Base-by-base conservation (phyloP, 1,284 basidiomycete genomes). In the Cystobasidiaceae sp. region DNA sequence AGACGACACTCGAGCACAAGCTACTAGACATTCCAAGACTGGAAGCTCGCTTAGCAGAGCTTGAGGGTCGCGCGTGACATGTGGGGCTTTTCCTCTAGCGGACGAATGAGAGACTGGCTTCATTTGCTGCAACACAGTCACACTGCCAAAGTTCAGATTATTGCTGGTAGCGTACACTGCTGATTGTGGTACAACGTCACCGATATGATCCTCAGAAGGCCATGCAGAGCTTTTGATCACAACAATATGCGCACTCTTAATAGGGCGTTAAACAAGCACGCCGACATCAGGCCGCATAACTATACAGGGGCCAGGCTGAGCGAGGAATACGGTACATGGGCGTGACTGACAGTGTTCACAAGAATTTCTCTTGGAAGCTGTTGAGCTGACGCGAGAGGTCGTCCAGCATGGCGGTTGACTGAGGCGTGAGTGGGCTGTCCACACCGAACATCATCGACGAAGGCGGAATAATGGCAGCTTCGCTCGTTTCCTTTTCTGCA, bases 361-460 rank as follows among this genome's bases (percentile, higher is more conserved):
- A 58, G 33, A 55, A 92, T 56, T 85, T 82, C 75, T 93, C 89
- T 78, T 93, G 90, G 75, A 93, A 93, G 50, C 78, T 80, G 69
- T 90, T 89, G 43, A 93, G 77, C 74, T 93, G 90, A 73, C 88
- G 83, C 83, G 90, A 90, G 4, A 94, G 79, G 72, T 87, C 87
- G 76, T 92, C 90, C 85, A 93, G 88, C 79, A 89, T 81, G 77
- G 84, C 85, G 81, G 88, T 85, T 50, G 86, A 87, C 52, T 58
- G 69, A 48, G 11, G 68, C 51, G 60, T 62, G 45, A 32, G 25
- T 7, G 39, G 55, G 21, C 30, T 58, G 13, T 45, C 49, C 13
- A 50, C 46, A 30, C 23, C 50, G 54, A 64, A 25, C 33, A 30
- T 54, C 48, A 48, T 19, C 46, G 52, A 49, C 45, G 37, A 23